phyloP scores from a whole-genome alignment of 768 basidiomycete genomes.

The Suillus subaureus region DNA sequence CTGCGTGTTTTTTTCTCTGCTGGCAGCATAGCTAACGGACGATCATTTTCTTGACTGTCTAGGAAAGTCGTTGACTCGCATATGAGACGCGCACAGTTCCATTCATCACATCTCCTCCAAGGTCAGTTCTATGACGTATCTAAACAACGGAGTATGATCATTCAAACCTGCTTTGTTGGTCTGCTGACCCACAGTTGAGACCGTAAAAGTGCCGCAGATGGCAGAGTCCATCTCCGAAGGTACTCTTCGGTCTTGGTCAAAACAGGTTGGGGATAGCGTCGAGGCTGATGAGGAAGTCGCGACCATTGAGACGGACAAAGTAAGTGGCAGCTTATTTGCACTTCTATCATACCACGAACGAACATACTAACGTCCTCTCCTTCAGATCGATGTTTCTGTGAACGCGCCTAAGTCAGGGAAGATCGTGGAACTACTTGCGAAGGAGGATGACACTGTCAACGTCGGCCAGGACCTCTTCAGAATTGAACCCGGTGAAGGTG shows the following conservation, averaged over 20 bases:
- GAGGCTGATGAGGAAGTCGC: slow-evolving; percentile 94
- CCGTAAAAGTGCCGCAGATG: slow-evolving; percentile 95
- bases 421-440: slow-evolving; percentile 83
- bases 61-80: slow-evolving; percentile 52
- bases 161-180: slow-evolving; percentile 1
- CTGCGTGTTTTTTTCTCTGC: slow-evolving; percentile 17
- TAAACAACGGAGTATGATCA: slow-evolving; percentile 15
- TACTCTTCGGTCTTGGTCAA: slow-evolving; percentile 92
- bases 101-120: slow-evolving; percentile 68
- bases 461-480: slow-evolving; percentile 95
- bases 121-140: slow-evolving; percentile 46
- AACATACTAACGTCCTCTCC: slow-evolving; percentile 12
- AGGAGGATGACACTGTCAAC: slow-evolving; percentile 91
- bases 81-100: slow-evolving; percentile 62
- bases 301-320: slow-evolving; percentile 99
- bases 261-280: slow-evolving; percentile 90
- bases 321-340: slow-evolving; percentile 31
- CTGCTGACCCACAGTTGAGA: slow-evolving; percentile 59
- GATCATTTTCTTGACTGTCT: slow-evolving; percentile 5
- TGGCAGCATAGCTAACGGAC: slow-evolving; percentile 13
- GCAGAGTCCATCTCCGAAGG: slow-evolving; percentile 98
- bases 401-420: slow-evolving; percentile 89
- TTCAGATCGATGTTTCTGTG: slow-evolving; percentile 94
- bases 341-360: not conserved
- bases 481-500: slow-evolving; percentile 79